Evolutionary conservation across 495 filamentous ascomycete species (phyloP).

Genomic region (Aspergillus hancockii): DNA sequence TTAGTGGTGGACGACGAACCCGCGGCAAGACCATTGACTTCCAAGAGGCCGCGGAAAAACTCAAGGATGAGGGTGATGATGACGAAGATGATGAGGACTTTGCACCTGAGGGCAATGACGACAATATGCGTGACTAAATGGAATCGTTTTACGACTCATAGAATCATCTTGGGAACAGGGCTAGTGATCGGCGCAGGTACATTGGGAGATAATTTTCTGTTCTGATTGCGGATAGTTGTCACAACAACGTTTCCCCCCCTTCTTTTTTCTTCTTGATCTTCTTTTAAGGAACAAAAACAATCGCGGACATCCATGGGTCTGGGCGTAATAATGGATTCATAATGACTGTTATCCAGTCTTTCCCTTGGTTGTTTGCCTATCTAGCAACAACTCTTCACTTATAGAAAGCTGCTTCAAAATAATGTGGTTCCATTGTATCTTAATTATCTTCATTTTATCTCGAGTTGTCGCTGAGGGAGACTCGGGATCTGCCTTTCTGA

Average conservation of each 20-base stretch:
- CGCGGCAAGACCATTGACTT: constrained; percentile 83
- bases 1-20: constrained; percentile 75
- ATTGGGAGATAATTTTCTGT: constrained; percentile 13
- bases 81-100: constrained; percentile 74
- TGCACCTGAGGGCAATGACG: constrained; percentile 36
- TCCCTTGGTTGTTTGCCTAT: too few species aligned
- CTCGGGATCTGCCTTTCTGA: too few species aligned
- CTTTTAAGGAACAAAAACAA: not conserved
- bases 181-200: constrained; percentile 12
- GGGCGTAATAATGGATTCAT: not conserved
- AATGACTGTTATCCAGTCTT: not conserved
- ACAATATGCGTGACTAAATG: constrained; percentile 47
- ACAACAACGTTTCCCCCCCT: not conserved
- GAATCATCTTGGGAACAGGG: constrained; percentile 6
- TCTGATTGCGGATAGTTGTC: not conserved
- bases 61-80: constrained; percentile 61
- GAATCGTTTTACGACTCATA: constrained; percentile 11
- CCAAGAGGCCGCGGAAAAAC: constrained; percentile 69
- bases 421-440: too few species aligned
- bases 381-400: too few species aligned
- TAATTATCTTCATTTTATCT: too few species aligned
- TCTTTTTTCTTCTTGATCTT: not conserved
- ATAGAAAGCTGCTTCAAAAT: too few species aligned
- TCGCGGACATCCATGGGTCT: not conserved
- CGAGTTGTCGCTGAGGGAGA: too few species aligned